Evolutionary conservation across 805 yeast species (phyloP).

Genomic region (Ogataea wickerhamii): DNA sequence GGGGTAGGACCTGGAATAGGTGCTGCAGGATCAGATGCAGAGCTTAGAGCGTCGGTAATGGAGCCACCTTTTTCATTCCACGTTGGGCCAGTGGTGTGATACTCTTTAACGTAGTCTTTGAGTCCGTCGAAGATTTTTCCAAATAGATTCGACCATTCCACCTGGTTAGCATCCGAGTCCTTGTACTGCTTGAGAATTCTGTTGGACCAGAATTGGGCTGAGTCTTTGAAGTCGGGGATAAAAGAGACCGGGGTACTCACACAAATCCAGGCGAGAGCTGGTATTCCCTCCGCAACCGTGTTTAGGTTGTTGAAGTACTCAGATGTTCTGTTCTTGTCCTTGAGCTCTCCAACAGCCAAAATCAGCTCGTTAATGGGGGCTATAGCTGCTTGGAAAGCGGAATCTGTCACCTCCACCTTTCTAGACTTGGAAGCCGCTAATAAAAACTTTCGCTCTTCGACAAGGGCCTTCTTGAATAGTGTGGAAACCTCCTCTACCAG

Average conservation of each 20-base stretch:
- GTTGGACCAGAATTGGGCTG: slow-evolving; percentile 93
- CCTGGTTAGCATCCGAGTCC: slow-evolving; percentile 64
- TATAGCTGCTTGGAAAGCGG: slow-evolving; percentile 52
- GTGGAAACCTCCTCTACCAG: slow-evolving; percentile 55
- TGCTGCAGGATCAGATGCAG: slow-evolving; percentile 16
- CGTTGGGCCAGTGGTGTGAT: slow-evolving; percentile 78
- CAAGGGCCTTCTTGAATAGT: slow-evolving; percentile 49
- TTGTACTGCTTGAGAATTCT: slow-evolving; percentile 81
- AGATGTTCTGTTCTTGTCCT: slow-evolving; percentile 73
- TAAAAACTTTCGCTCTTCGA: slow-evolving; percentile 56
- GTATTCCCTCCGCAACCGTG: slow-evolving; percentile 83
- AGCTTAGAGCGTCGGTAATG: slow-evolving; percentile 46
- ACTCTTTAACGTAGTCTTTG: slow-evolving; percentile 68
- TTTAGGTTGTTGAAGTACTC: slow-evolving; percentile 67
- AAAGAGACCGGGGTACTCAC: slow-evolving; percentile 69
- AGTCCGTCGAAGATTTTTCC: slow-evolving; percentile 64
- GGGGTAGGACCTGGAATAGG: slow-evolving; percentile 25
- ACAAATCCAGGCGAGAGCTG: slow-evolving; percentile 89
- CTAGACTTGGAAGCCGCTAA: slow-evolving; percentile 54
- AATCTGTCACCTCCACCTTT: slow-evolving; percentile 60
- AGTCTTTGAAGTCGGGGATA: slow-evolving; percentile 81
- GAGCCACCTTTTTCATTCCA: slow-evolving; percentile 68
- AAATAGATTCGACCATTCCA: slow-evolving; percentile 77
- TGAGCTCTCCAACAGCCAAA: slow-evolving; percentile 53
- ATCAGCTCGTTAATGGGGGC: slow-evolving; percentile 66